Evolutionary conservation across 306 rosid species (phyloP).

Genomic region (Herpetospermum pedunculosum): DNA sequence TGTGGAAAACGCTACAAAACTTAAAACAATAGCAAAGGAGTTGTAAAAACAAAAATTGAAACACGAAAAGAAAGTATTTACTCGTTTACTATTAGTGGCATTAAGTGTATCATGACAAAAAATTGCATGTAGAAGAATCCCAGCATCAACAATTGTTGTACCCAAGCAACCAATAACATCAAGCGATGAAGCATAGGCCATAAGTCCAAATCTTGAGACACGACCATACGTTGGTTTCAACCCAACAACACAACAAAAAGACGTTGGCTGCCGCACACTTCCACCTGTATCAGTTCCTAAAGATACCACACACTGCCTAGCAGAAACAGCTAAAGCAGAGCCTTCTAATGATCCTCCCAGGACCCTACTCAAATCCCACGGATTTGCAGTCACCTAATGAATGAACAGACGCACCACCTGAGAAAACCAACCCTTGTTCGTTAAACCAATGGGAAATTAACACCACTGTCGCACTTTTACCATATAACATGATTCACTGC

Average conservation of each 20-base stretch:
- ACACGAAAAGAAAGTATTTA: conserved; percentile 19
- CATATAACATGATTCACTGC: not conserved
- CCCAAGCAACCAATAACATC: conserved; percentile 95
- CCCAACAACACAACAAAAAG: conserved; percentile 91
- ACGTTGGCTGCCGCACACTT: conserved; percentile 94
- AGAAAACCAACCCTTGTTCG: conserved; percentile 67
- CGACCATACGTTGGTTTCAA: conserved; percentile 96
- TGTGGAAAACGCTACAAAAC: no score
- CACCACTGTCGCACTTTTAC: not conserved
- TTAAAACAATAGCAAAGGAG: no score
- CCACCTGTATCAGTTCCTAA: conserved; percentile 97
- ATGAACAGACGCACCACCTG: conserved; percentile 69
- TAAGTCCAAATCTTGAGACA: conserved; percentile 85
- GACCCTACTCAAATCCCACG: no score
- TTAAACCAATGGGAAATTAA: conserved; percentile 28
- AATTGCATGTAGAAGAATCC: conserved; percentile 73
- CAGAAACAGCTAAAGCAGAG: no score
- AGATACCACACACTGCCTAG: no score
- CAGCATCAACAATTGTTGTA: conserved; percentile 71
- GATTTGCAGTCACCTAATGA: conserved; percentile 92
- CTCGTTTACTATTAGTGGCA: conserved; percentile 79
- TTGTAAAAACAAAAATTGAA: no score
- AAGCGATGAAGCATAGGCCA: conserved; percentile 90
- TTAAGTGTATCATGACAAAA: conserved; percentile 78
- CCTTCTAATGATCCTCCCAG: no score